A percentile compares a stretch with the other conserved stretches of the same genome.
Conservation (phyloP, 1,139 yeast species). For the Candida sp. region DNA sequence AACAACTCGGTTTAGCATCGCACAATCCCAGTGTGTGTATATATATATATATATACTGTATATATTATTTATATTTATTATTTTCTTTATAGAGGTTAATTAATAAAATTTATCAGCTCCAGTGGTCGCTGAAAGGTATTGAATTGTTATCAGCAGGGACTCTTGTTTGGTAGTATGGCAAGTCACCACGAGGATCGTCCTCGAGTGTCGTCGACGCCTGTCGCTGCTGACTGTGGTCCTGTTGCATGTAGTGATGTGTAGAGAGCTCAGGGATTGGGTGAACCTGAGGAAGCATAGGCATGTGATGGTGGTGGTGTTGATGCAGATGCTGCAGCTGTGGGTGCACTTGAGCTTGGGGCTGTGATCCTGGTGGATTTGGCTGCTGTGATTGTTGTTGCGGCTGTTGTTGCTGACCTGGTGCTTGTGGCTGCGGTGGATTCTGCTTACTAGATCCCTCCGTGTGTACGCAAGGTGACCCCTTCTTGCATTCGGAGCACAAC, state of each 20-base stretch:
- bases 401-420: not conserved
- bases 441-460: conserved; percentile 5
- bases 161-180: not conserved
- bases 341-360: not conserved
- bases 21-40: not conserved
- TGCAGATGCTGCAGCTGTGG: not conserved
- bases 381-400: conserved; percentile 6
- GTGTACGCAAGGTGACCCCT: conserved; percentile 11
- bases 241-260: not conserved
- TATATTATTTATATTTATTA: not conserved
- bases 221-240: not conserved
- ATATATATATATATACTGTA: not conserved
- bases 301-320: not conserved
- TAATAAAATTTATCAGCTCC: conserved; percentile 6
- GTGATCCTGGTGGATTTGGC: not conserved
- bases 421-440: conserved; percentile 3
- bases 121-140: conserved; percentile 10
- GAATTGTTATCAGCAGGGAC: conserved; percentile 2
- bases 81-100: conserved; percentile 3
- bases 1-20: conserved; percentile 13
- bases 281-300: not conserved
- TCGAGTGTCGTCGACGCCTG: not conserved
- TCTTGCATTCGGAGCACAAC: conserved; percentile 14
- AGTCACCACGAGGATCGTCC: not conserved
- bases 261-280: not conserved